Evolutionary conservation across 1,284 basidiomycete genomes (phyloP).

Genomic region (Microbotryum lychnidis-dioicae): DNA sequence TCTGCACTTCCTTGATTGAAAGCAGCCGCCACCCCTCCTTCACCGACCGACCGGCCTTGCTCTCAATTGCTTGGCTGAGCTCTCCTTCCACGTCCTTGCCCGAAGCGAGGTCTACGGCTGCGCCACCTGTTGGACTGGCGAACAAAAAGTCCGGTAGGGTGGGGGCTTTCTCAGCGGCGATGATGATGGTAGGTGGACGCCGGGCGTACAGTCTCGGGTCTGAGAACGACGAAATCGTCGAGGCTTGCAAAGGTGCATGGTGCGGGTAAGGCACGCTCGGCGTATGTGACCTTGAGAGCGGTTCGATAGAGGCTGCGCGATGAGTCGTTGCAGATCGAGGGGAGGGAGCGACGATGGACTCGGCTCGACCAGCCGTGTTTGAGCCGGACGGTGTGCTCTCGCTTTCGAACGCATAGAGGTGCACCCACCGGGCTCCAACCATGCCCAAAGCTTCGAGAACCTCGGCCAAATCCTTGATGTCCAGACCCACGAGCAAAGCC

Average conservation of each 20-base stretch:
- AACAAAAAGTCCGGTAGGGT: constrained; percentile 22
- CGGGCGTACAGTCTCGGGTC: constrained; percentile 15
- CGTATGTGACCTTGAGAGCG: background rate
- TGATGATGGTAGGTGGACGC: constrained; percentile 26
- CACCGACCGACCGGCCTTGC: background rate
- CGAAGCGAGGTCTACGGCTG: constrained; percentile 18
- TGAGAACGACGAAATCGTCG: constrained; percentile 12
- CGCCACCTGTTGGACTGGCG: constrained; percentile 22
- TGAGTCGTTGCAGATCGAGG: background rate
- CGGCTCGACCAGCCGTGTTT: background rate
- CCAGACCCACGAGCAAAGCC: constrained; percentile 22
- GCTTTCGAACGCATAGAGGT: constrained; percentile 14
- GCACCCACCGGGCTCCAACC: constrained; percentile 28
- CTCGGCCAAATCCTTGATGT: constrained; percentile 13
- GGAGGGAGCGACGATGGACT: background rate
- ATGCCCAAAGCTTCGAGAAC: constrained; percentile 24
- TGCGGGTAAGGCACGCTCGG: constrained; percentile 20
- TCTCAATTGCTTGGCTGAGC: background rate
- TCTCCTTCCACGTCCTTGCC: background rate
- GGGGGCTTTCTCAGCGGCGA: constrained; percentile 10
- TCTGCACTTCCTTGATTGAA: constrained; percentile 13
- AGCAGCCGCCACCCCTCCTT: constrained; percentile 26
- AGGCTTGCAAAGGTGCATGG: constrained; percentile 13
- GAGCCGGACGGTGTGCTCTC: background rate
- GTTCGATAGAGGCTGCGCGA: constrained; percentile 2